Conservation (phyloP, 2,329 filamentous ascomycete genomes). For the Penicillium sp. region DNA sequence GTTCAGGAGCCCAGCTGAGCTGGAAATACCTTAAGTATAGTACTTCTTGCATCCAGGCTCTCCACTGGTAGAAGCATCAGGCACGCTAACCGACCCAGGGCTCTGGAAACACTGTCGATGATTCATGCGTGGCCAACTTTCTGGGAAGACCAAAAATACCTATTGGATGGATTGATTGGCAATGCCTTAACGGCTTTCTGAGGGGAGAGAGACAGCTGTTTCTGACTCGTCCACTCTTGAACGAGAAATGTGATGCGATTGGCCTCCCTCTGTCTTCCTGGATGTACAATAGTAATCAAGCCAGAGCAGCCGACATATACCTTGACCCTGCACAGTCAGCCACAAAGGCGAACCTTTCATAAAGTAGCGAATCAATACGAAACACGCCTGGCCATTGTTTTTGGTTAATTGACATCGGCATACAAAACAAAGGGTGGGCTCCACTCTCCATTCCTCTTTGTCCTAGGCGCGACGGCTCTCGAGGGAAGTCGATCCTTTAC, state of each 20-base stretch:
- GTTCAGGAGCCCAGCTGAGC: not conserved
- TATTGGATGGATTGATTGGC: conserved; percentile 14
- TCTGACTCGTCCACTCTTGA: not conserved
- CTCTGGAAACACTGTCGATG: conserved; percentile 13
- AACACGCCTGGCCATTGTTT: conserved; percentile 18
- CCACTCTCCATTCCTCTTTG: conserved; percentile 4
- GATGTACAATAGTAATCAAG: not conserved
- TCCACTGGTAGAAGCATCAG: conserved; percentile 13
- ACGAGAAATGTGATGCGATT: not conserved
- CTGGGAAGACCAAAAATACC: conserved; percentile 10
- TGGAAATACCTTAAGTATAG: not conserved
- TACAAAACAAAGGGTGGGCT: conserved; percentile 4
- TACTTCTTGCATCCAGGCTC: not conserved
- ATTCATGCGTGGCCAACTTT: conserved; percentile 5
- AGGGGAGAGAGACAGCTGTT: conserved; percentile 1
- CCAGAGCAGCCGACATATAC: no score
- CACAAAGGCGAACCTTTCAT: not conserved
- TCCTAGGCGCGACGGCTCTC: conserved; percentile 2
- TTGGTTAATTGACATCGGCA: conserved; percentile 16
- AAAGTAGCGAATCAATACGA: conserved; percentile 21
- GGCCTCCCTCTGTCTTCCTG: not conserved
- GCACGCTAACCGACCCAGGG: conserved; percentile 18
- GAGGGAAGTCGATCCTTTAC: conserved; percentile 20
- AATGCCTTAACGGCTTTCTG: conserved; percentile 13
- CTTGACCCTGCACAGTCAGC: not conserved